A percentile compares a stretch with the other conserved stretches of the same genome.
These are phyloP conservation scores for Beverwykella pulmonaria DNA, from an alignment of 495 filamentous ascomycete species.

Conservation along the genomic window DNA sequence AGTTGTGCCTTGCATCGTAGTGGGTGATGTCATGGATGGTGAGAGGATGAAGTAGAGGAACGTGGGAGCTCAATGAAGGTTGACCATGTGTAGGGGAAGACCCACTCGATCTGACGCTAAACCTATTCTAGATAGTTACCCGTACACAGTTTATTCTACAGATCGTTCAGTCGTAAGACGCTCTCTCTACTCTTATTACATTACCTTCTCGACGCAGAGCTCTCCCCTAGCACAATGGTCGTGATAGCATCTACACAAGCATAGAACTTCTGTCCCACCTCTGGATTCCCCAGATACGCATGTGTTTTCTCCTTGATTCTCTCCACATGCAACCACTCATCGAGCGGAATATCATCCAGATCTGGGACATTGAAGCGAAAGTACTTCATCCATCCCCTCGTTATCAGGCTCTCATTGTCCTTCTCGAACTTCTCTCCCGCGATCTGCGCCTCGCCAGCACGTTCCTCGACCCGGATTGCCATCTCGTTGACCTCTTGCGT, in stretches of 20 bases:
- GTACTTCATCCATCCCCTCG: slow-evolving; percentile 30
- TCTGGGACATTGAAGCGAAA: slow-evolving; percentile 32
- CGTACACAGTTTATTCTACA: too few relatives aligned
- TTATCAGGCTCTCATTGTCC: slow-evolving; percentile 16
- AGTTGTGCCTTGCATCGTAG: not conserved
- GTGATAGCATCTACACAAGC: slow-evolving; percentile 27
- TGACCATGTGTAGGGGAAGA: too few relatives aligned
- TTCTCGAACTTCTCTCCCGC: slow-evolving; percentile 19
- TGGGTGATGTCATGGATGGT: too few relatives aligned
- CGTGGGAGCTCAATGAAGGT: too few relatives aligned
- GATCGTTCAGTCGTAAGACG: not conserved
- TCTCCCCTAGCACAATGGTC: slow-evolving; percentile 6
- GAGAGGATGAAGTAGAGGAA: too few relatives aligned
- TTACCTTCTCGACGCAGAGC: not conserved
- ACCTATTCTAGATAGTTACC: too few relatives aligned
- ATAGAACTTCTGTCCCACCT: slow-evolving; percentile 23
- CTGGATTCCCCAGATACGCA: slow-evolving; percentile 16
- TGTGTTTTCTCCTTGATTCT: slow-evolving; percentile 18
- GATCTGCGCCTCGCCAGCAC: slow-evolving; percentile 1
- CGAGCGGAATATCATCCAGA: slow-evolving; percentile 19
- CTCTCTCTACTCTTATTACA: not conserved
- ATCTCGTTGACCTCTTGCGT: slow-evolving; percentile 21
- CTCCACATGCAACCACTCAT: slow-evolving; percentile 22
- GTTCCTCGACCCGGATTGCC: slow-evolving; percentile 13
- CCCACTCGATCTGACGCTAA: not conserved